phyloP scores from a whole-genome alignment of 2,329 filamentous ascomycete genomes.

The Alternaria triticimaculans region DNA sequence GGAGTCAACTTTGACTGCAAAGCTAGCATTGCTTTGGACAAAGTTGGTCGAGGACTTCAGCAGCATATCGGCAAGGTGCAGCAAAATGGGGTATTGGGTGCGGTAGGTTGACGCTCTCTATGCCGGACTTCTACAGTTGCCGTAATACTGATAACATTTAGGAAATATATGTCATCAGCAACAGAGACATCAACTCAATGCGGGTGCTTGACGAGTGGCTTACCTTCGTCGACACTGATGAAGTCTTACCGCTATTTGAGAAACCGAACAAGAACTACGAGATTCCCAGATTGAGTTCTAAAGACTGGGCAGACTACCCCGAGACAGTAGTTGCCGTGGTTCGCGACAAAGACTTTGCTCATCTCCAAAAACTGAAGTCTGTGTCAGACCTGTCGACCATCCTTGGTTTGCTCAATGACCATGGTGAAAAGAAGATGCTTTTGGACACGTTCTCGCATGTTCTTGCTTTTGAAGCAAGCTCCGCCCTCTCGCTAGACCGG shows the following conservation, averaged over 20 bases:
- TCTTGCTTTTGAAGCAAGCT: constrained; percentile 13
- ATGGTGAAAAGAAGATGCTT: constrained; percentile 25
- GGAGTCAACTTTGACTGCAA: constrained; percentile 40
- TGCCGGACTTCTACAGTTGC: background rate
- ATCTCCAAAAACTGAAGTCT: constrained; percentile 16
- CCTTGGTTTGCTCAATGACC: constrained; percentile 24
- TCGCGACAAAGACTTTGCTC: constrained; percentile 26
- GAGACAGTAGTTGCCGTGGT: constrained; percentile 21
- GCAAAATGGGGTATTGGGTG: constrained; percentile 44
- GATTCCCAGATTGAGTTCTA: constrained; percentile 33
- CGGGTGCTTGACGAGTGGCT: constrained; percentile 51
- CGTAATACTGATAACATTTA: constrained; percentile 17
- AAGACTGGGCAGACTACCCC: constrained; percentile 32
- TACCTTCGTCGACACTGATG: constrained; percentile 49
- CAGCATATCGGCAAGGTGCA: constrained; percentile 50
- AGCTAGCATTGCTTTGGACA: constrained; percentile 49
- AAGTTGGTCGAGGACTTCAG: constrained; percentile 48
- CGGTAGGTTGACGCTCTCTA: constrained; percentile 36
- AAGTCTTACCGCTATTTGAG: constrained; percentile 48
- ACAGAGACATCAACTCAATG: constrained; percentile 49
- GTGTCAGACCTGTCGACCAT: constrained; percentile 22
- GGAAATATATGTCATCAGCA: constrained; percentile 55
- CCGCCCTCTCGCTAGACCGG: constrained; percentile 1
- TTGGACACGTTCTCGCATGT: constrained; percentile 19
- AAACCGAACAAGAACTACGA: constrained; percentile 42